Base-by-base conservation (phyloP, 2,329 filamentous ascomycete species). In the Hymenotorrendiella dingleyae region DNA sequence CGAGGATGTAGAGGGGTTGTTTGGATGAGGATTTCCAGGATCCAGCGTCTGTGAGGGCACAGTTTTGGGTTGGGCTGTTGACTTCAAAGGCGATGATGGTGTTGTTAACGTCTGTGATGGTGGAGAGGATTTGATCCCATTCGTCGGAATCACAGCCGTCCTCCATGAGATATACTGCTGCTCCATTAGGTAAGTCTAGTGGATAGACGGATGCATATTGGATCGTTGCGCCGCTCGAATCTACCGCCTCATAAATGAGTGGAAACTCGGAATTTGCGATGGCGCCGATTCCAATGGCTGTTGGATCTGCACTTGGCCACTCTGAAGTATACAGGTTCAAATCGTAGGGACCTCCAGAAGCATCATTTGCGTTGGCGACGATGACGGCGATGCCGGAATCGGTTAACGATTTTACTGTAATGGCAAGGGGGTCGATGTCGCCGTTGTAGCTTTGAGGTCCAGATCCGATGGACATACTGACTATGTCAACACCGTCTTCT, bases 401-500 rank as follows among this genome's bases (percentile, higher is more conserved):
- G 3, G 36, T 43, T 4, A 50, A 22, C 16, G 37, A 46, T n/a
- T 47, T 27, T 17, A 36, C 28, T 4, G 42, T 30, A 12, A 20
- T 14, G n/a, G 36, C 36, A 9, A 47, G 29, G 16, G 50, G 49
- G 33, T 53, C 47, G 14, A 30, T 9, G 6, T 12, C 38, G 3
- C 37, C 46, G 28, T 35, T 45, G 21, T 19, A 32, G n/a, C 24
- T 12, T 16, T 30, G 22, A 14, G 38, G 39, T 8, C 42, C 44
- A 34, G 45, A 12, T 6, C 50, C 47, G 3, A 57, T 29, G 7
- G 55, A 56, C 50, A 56, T 55, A 27, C 50, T 54, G 26, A 58
- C 44, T 21, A 57, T 28, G 29, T 58, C 49, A 19, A 51, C 50
- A 10, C 48, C 49, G 39, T 54, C 52, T 4, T 45, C 36, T 12